phyloP scores from a whole-genome alignment of 805 yeast species.

The Myxozyma monticola region DNA sequence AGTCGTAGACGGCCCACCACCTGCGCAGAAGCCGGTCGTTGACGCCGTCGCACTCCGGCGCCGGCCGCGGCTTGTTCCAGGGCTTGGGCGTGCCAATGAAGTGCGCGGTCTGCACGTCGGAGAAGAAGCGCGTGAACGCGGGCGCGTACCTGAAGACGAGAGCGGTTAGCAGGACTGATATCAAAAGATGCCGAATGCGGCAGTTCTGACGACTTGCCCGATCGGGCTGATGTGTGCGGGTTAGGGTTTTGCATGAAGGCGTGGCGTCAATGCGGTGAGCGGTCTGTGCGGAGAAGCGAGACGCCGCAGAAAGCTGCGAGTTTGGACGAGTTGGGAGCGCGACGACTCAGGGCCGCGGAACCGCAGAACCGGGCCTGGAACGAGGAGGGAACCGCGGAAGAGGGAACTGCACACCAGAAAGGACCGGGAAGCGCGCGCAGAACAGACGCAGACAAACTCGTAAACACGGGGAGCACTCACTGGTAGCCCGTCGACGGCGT shows the following conservation, averaged over 20 bases:
- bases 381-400: neutral
- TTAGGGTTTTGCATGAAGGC: no score
- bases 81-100: slow-evolving; percentile 45
- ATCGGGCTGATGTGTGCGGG: no score
- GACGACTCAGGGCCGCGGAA: no score
- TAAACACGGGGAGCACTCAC: slow-evolving; percentile 42
- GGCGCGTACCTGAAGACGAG: slow-evolving; percentile 50
- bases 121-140: slow-evolving; percentile 56
- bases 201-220: no score
- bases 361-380: neutral
- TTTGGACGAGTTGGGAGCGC: no score
- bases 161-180: no score
- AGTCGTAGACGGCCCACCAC: slow-evolving; percentile 25
- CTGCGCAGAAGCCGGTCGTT: slow-evolving; percentile 18
- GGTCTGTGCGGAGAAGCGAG: no score
- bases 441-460: no score
- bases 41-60: slow-evolving; percentile 2
- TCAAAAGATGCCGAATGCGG: no score
- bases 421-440: neutral
- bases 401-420: neutral
- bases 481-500: slow-evolving; percentile 67
- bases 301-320: no score
- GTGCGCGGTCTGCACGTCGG: slow-evolving; percentile 44
- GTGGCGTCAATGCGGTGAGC: no score
- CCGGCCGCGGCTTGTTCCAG: slow-evolving; percentile 35